phyloP scores from a whole-genome alignment of 768 basidiomycete species.

The Cystobasidium tubakii region DNA sequence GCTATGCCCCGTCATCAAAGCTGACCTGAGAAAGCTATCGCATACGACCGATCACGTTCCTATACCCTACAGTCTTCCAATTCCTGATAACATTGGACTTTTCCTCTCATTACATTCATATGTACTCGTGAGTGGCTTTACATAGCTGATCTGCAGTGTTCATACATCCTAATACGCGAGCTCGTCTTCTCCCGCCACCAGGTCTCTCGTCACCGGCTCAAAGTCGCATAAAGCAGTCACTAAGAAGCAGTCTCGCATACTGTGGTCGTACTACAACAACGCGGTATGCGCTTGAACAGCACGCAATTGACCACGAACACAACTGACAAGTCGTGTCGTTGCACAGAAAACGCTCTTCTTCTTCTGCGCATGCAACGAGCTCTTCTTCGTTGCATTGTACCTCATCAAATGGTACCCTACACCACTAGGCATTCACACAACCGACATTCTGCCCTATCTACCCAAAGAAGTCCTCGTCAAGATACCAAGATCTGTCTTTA shows the following conservation, averaged over 20 bases:
- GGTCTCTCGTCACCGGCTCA: slow-evolving; percentile 90
- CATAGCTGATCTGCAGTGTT: not conserved
- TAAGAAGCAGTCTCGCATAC: slow-evolving; percentile 82
- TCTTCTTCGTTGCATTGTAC: slow-evolving; percentile 92
- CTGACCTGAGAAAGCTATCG: not conserved
- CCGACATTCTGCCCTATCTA: slow-evolving; percentile 39
- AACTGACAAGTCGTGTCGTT: no score
- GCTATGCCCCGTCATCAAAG: not conserved
- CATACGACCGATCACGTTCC: not conserved
- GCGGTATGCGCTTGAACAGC: no score
- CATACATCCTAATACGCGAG: not conserved
- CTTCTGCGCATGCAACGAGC: slow-evolving; percentile 89
- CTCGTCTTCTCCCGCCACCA: slow-evolving; percentile 48
- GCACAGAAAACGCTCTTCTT: slow-evolving; percentile 76
- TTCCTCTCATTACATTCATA: slow-evolving; percentile 98
- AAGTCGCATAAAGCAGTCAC: slow-evolving; percentile 86
- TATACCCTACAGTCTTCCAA: slow-evolving; percentile 59
- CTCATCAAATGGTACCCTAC: slow-evolving; percentile 67
- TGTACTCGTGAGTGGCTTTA: slow-evolving; percentile 74
- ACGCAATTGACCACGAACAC: no score
- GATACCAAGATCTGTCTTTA: slow-evolving; percentile 41
- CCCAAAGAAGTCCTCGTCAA: slow-evolving; percentile 41
- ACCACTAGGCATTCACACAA: slow-evolving; percentile 58
- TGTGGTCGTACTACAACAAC: slow-evolving; percentile 91
- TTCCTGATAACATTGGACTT: slow-evolving; percentile 95